Conservation (phyloP, 192 early-diverging fungal genomes). For the Coemansia sp. region DNA sequence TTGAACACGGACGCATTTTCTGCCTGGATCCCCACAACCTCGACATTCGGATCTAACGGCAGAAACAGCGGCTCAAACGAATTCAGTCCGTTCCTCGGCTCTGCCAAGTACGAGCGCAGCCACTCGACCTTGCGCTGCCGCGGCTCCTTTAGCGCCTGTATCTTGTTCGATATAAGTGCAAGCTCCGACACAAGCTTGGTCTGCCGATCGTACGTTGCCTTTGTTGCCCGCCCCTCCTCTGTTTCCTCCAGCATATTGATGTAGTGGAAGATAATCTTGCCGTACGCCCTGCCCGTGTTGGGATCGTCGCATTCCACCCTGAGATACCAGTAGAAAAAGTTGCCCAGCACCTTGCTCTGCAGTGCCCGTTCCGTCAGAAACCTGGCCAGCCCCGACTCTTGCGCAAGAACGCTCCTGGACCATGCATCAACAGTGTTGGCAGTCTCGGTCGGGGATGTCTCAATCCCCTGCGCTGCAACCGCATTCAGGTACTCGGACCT, state of each 20-base stretch:
- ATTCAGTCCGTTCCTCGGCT: slow-evolving; percentile 79
- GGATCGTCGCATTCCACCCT: slow-evolving; percentile 96
- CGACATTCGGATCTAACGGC: slow-evolving; percentile 86
- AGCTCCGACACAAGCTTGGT: slow-evolving; percentile 80
- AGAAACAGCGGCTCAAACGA: slow-evolving; percentile 84
- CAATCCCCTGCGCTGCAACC: slow-evolving; percentile 26
- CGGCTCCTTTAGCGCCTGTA: slow-evolving; percentile 77
- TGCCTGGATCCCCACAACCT: slow-evolving; percentile 84
- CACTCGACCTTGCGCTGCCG: slow-evolving; percentile 89
- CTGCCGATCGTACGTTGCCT: slow-evolving; percentile 79
- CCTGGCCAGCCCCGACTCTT: slow-evolving; percentile 70
- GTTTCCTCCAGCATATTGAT: slow-evolving; percentile 64
- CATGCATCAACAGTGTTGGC: slow-evolving; percentile 19
- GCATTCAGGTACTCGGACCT: slow-evolving; percentile 84
- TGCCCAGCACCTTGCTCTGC: slow-evolving; percentile 83
- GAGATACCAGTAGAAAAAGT: slow-evolving; percentile 95
- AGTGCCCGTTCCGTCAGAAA: slow-evolving; percentile 91
- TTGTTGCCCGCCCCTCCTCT: slow-evolving; percentile 60
- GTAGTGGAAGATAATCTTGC: slow-evolving; percentile 82
- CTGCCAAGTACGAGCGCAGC: slow-evolving; percentile 71
- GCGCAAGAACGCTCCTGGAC: slow-evolving; percentile 41
- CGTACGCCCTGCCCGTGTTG: slow-evolving; percentile 80
- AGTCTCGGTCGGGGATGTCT: slow-evolving; percentile 11
- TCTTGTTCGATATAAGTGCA: slow-evolving; percentile 69
- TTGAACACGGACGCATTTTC: slow-evolving; percentile 87